These are phyloP conservation scores for Fusarium buxicola DNA, from an alignment of 2,329 filamentous ascomycete genomes.

Conservation along the genomic window DNA sequence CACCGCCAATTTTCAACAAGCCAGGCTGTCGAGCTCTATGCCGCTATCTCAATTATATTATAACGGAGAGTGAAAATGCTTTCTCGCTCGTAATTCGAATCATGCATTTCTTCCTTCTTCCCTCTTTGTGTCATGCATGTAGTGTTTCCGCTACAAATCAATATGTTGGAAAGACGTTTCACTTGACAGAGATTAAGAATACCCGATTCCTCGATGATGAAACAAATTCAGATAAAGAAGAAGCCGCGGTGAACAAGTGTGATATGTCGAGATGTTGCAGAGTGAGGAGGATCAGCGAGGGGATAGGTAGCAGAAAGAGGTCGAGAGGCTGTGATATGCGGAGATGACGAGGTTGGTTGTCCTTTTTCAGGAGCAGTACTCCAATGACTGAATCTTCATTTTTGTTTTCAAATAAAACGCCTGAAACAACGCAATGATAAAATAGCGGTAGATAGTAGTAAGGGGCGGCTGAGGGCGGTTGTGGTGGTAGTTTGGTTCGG, in stretches of 20 bases:
- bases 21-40: conserved; percentile 25
- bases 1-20: conserved; percentile 7
- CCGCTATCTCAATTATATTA: conserved; percentile 30
- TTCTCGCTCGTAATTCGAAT: conserved; percentile 21
- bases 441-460: conserved; percentile 8
- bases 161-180: conserved; percentile 2
- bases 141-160: background rate
- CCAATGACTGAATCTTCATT: conserved; percentile 17
- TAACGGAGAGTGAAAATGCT: conserved; percentile 30
- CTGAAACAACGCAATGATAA: conserved; percentile 16
- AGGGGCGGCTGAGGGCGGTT: conserved; percentile 2
- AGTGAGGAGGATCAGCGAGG: background rate
- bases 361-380: conserved; percentile 2
- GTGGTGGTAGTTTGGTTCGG: conserved; percentile 14
- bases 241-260: conserved; percentile 1
- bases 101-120: conserved; percentile 22
- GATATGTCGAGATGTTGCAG: background rate
- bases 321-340: background rate
- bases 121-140: conserved; percentile 21
- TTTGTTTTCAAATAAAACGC: conserved; percentile 22
- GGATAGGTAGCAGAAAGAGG: conserved; percentile 7
- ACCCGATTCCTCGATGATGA: background rate
- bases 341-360: background rate
- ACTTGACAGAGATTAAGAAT: conserved; percentile 23
- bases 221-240: background rate